Conservation (phyloP, 768 basidiomycete species). For the Boletus pseudo-olivaceus region DNA sequence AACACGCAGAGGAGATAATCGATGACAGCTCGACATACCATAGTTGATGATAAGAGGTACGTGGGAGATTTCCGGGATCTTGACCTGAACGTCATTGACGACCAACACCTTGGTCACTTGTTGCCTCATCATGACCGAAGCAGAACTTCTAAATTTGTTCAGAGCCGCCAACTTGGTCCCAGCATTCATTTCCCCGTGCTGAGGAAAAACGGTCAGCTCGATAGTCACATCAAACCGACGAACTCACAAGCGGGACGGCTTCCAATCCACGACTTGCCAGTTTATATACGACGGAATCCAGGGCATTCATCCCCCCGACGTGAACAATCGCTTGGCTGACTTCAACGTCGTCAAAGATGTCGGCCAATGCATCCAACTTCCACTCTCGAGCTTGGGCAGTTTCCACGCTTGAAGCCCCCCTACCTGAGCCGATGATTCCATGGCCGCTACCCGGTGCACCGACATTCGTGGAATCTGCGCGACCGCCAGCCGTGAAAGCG, state of each 20-base stretch:
- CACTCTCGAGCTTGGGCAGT: conserved; percentile 86
- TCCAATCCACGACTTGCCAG: conserved; percentile 82
- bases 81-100: conserved; percentile 91
- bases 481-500: conserved; percentile 85
- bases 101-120: conserved; percentile 74
- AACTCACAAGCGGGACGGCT: conserved; percentile 79
- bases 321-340: conserved; percentile 79
- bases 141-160: conserved; percentile 72
- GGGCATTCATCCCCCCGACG: conserved; percentile 80
- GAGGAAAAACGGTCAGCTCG: conserved; percentile 14
- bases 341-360: conserved; percentile 86
- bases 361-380: conserved; percentile 90
- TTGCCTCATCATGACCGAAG: conserved; percentile 59
- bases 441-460: conserved; percentile 53
- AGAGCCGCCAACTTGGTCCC: conserved; percentile 77
- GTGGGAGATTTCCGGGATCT: conserved; percentile 84
- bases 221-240: not conserved
- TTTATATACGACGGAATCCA: conserved; percentile 90
- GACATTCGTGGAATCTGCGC: conserved; percentile 49
- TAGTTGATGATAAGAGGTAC: conserved; percentile 95
- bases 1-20: conserved; percentile 4
- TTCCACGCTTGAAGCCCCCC: conserved; percentile 76
- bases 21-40: conserved; percentile 42
- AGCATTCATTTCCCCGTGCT: conserved; percentile 94
- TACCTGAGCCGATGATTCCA: conserved; percentile 92